phyloP scores from a whole-genome alignment of 805 yeast species.

The Spathaspora gorwiae region DNA sequence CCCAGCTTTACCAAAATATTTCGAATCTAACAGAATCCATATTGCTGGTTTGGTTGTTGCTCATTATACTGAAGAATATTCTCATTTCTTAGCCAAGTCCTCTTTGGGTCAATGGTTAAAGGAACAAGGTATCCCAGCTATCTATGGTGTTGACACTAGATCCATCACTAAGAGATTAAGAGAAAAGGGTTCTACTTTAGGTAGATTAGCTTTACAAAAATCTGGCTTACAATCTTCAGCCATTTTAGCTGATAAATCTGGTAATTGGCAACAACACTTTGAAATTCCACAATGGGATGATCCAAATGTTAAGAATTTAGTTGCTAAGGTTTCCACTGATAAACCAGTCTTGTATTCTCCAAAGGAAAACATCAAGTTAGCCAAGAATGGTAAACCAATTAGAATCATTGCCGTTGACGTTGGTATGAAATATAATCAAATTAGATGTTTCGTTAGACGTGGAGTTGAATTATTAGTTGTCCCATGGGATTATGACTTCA shows the following conservation, averaged over 20 bases:
- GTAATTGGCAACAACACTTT: slow-evolving; percentile 58
- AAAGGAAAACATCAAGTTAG: slow-evolving; percentile 46
- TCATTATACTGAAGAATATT: slow-evolving; percentile 92
- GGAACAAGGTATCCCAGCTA: slow-evolving; percentile 88
- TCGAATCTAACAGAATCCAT: slow-evolving; percentile 89
- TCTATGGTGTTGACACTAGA: slow-evolving; percentile 97
- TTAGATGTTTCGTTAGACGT: slow-evolving; percentile 91
- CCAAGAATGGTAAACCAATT: slow-evolving; percentile 68
- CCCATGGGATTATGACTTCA: slow-evolving; percentile 90
- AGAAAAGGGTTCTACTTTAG: slow-evolving; percentile 87
- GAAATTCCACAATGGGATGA: slow-evolving; percentile 85
- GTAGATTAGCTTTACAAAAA: slow-evolving; percentile 72
- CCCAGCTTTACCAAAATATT: slow-evolving; percentile 78
- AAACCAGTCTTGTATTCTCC: slow-evolving; percentile 78
- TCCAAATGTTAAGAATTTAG: slow-evolving; percentile 88
- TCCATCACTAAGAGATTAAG: slow-evolving; percentile 89
- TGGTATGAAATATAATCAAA: slow-evolving; percentile 97
- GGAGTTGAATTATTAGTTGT: slow-evolving; percentile 96
- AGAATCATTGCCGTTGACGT: slow-evolving; percentile 91
- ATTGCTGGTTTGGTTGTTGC: slow-evolving; percentile 96
- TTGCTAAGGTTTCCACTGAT: slow-evolving; percentile 80
- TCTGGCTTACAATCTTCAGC: slow-evolving; percentile 24
- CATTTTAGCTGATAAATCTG: slow-evolving; percentile 24
- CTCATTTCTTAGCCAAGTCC: slow-evolving; percentile 89
- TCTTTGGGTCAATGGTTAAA: slow-evolving; percentile 92